These are phyloP conservation scores for Penicillium sp. DNA, from an alignment of 2,329 filamentous ascomycete genomes.

Conservation along the genomic window DNA sequence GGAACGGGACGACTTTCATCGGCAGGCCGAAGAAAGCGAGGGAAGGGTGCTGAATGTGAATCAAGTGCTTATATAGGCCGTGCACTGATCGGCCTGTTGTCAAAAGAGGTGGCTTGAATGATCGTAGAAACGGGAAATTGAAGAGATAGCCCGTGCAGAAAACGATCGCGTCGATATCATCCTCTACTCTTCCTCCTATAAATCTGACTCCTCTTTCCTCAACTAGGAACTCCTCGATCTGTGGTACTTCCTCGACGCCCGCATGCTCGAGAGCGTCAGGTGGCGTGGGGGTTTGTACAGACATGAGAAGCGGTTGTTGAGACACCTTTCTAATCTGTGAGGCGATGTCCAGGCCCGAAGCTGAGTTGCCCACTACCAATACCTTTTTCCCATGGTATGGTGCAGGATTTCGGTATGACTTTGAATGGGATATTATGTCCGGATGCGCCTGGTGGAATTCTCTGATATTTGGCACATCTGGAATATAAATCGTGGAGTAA, in stretches of 20 bases:
- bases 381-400: constrained; percentile 58
- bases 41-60: constrained; percentile 71
- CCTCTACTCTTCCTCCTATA: constrained; percentile 71
- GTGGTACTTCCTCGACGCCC: too few species aligned
- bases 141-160: constrained; percentile 92
- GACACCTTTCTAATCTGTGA: constrained; percentile 65
- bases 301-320: constrained; percentile 59
- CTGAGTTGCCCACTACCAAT: constrained; percentile 76
- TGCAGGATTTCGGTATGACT: constrained; percentile 65
- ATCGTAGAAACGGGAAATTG: constrained; percentile 67
- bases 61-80: constrained; percentile 73
- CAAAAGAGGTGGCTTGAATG: constrained; percentile 54
- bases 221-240: constrained; percentile 90
- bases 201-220: constrained; percentile 98
- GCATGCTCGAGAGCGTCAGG: too few species aligned
- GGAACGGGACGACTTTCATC: constrained; percentile 82
- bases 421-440: constrained; percentile 66
- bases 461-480: constrained; percentile 56
- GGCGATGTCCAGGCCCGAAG: constrained; percentile 82
- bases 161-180: constrained; percentile 67
- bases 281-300: constrained; percentile 49
- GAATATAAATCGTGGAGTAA: constrained; percentile 66
- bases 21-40: constrained; percentile 72
- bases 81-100: constrained; percentile 66
- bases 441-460: constrained; percentile 60